Evolutionary conservation across 1,284 basidiomycete genomes (phyloP), one percentile per base, ranked within the genome.

Genomic region (Cryptococcus sp.): DNA sequence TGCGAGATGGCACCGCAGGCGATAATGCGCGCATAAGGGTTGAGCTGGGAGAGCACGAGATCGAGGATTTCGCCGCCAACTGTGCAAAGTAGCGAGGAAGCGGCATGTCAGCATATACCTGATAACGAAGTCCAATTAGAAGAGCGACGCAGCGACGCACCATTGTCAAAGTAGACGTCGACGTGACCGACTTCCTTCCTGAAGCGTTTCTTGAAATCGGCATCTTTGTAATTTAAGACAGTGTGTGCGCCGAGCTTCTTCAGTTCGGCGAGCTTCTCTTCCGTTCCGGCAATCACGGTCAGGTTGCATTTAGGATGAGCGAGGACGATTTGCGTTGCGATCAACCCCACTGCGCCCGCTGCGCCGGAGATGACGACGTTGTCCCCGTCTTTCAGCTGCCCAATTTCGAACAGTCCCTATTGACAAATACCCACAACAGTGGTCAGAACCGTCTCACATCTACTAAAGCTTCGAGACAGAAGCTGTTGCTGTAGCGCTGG

Each of bases 101-200:
- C 3, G 17, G 20, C 20, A 15, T 40, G 13, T 19, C n/a, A 43
- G 17, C 29, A 22, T n/a, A 22, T 19, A 5, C 20, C 5, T 4
- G 22, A 22, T 13, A 17, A 45, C 20, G 3, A 13, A 46, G n/a
- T 25, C 2, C 4, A 3, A 1, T 40, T 20, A 11, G 6, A 38
- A 29, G 17, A 16, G 34, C 2, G 19, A 39, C 29, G 16, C 2
- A 25, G 45, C 29, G 16, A 10, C 46, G 66, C 69, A 72, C 81
- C 90, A 70, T 93, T 93, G 74, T 93, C 91, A 71, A 92, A 93
- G 78, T 83, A 91, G 5, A 89, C 87, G 66, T 93, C 89, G 59
- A 86, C 82, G 10, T 83, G 80, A 0, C 87, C 86, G 54, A 65
- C 72, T 13, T 34, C 29, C 50, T 52, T 60, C 40, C 67, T 65